Conservation (phyloP, 2,329 filamentous ascomycete genomes). For the Beauveria bassiana region DNA sequence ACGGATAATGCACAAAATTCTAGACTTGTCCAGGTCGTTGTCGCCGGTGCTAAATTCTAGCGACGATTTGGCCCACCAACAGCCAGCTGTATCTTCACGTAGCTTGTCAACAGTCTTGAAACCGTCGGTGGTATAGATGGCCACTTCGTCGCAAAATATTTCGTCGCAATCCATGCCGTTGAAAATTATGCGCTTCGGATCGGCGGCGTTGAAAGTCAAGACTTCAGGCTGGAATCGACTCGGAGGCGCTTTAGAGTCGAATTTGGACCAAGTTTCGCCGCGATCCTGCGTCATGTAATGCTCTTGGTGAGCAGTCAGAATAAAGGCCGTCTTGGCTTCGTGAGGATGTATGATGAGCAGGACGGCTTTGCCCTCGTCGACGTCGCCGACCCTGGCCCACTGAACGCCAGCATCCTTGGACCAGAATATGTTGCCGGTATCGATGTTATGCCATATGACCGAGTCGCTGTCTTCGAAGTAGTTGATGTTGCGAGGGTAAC, state of each 20-base stretch:
- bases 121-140: constrained; percentile 74
- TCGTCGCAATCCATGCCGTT: constrained; percentile 63
- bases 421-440: constrained; percentile 60
- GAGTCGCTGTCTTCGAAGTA: constrained; percentile 90
- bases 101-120: constrained; percentile 66
- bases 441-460: constrained; percentile 64
- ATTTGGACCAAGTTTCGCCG: constrained; percentile 73
- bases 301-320: constrained; percentile 57
- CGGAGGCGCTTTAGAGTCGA: constrained; percentile 54
- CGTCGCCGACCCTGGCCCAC: constrained; percentile 61
- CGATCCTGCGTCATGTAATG: constrained; percentile 82
- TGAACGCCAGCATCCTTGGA: constrained; percentile 72
- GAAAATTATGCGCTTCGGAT: constrained; percentile 81
- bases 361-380: constrained; percentile 55
- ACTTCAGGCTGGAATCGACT: constrained; percentile 42
- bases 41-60: constrained; percentile 64
- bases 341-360: constrained; percentile 69
- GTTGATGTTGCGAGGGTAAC: constrained; percentile 60
- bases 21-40: constrained; percentile 55
- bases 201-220: constrained; percentile 74
- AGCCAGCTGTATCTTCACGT: constrained; percentile 62
- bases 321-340: constrained; percentile 71
- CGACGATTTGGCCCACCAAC: constrained; percentile 79
- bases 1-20: constrained; percentile 72
- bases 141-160: constrained; percentile 54